Evolutionary conservation across 2,329 filamentous ascomycete genomes (phyloP).

Genomic region (Fusarium fujikuroi): DNA sequence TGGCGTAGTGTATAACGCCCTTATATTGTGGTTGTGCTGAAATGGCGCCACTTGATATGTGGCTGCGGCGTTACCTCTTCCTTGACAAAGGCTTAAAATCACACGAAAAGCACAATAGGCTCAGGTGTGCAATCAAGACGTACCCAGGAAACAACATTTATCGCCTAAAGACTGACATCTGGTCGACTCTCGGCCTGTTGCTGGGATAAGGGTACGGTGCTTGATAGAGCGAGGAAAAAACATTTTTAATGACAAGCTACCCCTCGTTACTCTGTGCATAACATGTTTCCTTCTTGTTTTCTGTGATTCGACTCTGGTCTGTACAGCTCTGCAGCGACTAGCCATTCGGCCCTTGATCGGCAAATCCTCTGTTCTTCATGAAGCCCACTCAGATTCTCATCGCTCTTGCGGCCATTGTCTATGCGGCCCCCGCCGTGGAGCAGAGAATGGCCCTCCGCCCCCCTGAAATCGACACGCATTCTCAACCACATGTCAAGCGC

Average conservation of each 20-base stretch:
- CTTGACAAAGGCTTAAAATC: neutral
- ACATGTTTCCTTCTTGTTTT: too few relatives aligned
- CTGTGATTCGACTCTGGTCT: fast-evolving
- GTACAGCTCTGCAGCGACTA: neutral
- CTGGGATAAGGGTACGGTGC: neutral
- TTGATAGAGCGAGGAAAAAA: neutral
- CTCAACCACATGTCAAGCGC: neutral
- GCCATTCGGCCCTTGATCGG: neutral
- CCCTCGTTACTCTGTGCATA: neutral
- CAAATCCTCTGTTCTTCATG: neutral
- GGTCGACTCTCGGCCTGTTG: neutral
- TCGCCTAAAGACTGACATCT: neutral
- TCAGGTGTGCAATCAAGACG: neutral
- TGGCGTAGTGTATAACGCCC: neutral
- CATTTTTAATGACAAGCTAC: neutral
- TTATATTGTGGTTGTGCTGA: neutral
- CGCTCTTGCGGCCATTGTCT: neutral
- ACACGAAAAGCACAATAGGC: neutral
- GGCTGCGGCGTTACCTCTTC: neutral
- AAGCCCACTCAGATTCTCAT: neutral
- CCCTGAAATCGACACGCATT: neutral
- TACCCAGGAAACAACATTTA: neutral
- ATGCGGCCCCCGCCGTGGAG: neutral
- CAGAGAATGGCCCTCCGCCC: neutral
- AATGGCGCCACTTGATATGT: neutral